Evolutionary conservation across 2,329 filamentous ascomycete species (phyloP).

Genomic region (Trichophyton rubrum): DNA sequence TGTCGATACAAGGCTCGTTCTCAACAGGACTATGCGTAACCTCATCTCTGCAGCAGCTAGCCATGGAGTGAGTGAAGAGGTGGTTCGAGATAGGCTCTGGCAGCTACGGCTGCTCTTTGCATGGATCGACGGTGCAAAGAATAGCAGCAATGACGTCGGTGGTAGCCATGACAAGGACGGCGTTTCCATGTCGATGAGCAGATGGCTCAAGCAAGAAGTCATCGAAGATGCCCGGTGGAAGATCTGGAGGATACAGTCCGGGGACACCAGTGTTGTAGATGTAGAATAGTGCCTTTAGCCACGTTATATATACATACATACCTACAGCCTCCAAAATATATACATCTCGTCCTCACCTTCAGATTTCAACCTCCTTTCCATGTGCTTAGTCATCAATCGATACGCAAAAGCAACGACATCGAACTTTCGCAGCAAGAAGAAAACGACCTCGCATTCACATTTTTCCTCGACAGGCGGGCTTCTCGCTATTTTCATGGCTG

Average conservation of each 20-base stretch:
- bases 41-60: constrained; percentile 23
- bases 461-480: background rate
- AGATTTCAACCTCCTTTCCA: background rate
- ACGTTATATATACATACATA: background rate
- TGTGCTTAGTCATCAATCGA: background rate
- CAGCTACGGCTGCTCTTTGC: constrained; percentile 52
- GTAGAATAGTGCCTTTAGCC: background rate
- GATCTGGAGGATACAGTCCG: constrained; percentile 30
- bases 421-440: background rate
- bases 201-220: constrained; percentile 30
- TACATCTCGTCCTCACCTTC: too few relatives aligned
- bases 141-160: constrained; percentile 12
- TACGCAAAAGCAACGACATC: background rate
- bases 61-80: constrained; percentile 27
- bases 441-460: background rate
- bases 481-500: background rate
- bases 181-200: constrained; percentile 24
- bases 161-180: constrained; percentile 21
- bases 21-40: constrained; percentile 40
- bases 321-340: background rate
- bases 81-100: constrained; percentile 46
- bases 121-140: constrained; percentile 44
- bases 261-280: constrained; percentile 11
- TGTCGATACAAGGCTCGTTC: constrained; percentile 59
- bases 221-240: constrained; percentile 31